Conservation (phyloP, 2,329 filamentous ascomycete species). For the Epichloe brachyelytri region DNA sequence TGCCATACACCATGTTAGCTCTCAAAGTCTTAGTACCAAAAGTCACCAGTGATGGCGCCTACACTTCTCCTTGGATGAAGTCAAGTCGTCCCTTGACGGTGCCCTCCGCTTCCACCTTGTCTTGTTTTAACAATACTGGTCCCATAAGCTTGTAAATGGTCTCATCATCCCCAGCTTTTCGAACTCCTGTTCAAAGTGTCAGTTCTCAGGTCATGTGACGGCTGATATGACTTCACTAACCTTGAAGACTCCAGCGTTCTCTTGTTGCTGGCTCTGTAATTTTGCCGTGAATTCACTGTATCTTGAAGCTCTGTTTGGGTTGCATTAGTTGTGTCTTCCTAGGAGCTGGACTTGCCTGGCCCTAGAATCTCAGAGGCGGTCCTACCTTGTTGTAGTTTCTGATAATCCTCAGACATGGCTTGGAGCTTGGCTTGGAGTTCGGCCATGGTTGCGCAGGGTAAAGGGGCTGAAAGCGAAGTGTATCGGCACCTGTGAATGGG, state of each 20-base stretch:
- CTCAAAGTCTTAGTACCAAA: background rate
- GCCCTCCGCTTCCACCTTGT: conserved; percentile 77
- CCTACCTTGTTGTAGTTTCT: conserved; percentile 71
- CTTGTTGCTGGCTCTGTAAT: conserved; percentile 85
- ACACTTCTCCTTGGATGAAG: conserved; percentile 93
- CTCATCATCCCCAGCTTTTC: conserved; percentile 61
- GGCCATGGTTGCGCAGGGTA: conserved; percentile 37
- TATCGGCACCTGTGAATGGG: background rate
- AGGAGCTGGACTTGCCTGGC: background rate
- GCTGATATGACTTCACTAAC: conserved; percentile 25
- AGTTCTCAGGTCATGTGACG: background rate
- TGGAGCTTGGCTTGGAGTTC: conserved; percentile 69
- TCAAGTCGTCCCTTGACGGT: conserved; percentile 84
- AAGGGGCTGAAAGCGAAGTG: background rate
- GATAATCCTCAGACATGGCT: conserved; percentile 73
- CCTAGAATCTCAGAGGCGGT: background rate
- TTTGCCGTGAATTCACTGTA: conserved; percentile 67
- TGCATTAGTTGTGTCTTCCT: conserved; percentile 2
- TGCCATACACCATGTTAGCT: conserved; percentile 12
- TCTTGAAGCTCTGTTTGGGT: conserved; percentile 57
- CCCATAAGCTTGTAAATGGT: conserved; percentile 95
- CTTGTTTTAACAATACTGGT: conserved; percentile 87
- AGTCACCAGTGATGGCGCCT: conserved; percentile 18
- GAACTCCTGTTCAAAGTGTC: conserved; percentile 55
- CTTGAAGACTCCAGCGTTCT: conserved; percentile 79